These are phyloP conservation scores for Grigorovia jiainica DNA, from an alignment of 805 yeast genomes.

Conservation along the genomic window DNA sequence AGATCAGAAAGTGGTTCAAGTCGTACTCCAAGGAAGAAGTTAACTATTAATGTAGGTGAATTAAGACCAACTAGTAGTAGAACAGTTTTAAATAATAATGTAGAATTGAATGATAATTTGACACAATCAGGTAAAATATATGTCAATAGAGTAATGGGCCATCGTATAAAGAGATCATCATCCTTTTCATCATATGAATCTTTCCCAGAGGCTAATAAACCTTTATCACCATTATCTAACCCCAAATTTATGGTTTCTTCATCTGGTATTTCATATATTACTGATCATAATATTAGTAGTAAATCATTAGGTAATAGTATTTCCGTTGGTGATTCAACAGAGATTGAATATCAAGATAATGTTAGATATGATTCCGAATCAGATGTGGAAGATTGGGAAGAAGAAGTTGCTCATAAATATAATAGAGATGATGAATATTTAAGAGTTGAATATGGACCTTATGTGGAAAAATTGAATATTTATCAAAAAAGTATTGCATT, in stretches of 20 bases:
- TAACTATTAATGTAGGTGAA: not conserved
- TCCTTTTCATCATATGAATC: slow-evolving; percentile 4
- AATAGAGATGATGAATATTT: slow-evolving; percentile 25
- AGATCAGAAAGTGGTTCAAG: not conserved
- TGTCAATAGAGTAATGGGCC: slow-evolving; percentile 22
- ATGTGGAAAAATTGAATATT: slow-evolving; percentile 38
- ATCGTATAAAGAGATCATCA: slow-evolving; percentile 15
- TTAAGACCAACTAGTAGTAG: not conserved
- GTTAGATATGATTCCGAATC: slow-evolving; percentile 28
- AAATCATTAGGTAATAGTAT: slow-evolving; percentile 13
- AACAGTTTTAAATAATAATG: slow-evolving; percentile 14
- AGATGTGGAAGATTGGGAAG: slow-evolving; percentile 29
- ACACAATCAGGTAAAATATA: slow-evolving; percentile 27
- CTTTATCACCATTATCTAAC: slow-evolving; percentile 1
- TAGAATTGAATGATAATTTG: slow-evolving; percentile 22
- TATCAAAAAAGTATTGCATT: slow-evolving; percentile 39
- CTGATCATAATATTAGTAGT: slow-evolving; percentile 1
- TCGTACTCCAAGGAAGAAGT: not conserved
- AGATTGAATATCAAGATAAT: slow-evolving; percentile 3
- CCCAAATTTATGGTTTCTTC: slow-evolving; percentile 4
- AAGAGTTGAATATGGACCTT: slow-evolving; percentile 32
- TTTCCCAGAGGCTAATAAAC: not conserved
- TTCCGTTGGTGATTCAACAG: slow-evolving; percentile 31
- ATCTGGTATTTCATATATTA: slow-evolving; percentile 7
- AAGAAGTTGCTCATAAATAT: slow-evolving; percentile 15